Evolutionary conservation across 352 stramenopile genomes (phyloP).

Genomic region (Globisporangium sylvaticum): DNA sequence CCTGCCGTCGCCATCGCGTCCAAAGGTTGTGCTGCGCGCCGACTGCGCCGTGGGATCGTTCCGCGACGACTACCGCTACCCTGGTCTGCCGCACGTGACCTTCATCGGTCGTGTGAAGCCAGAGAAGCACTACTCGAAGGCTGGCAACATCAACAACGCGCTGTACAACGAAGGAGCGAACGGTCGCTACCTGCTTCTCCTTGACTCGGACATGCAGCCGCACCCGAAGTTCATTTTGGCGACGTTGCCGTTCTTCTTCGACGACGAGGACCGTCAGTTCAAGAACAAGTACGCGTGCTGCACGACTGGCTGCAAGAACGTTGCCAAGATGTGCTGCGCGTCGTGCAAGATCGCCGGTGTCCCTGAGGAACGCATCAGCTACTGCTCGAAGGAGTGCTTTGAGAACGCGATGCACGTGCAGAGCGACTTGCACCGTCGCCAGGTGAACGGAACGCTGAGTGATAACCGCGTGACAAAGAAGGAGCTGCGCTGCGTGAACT

Average conservation of each 20-base stretch:
- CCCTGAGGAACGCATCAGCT: slow-evolving; percentile 80
- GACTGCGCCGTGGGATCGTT: slow-evolving; percentile 81
- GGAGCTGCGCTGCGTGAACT: slow-evolving; percentile 71
- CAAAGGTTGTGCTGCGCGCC: slow-evolving; percentile 65
- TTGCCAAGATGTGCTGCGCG: slow-evolving; percentile 82
- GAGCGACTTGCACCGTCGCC: slow-evolving; percentile 71
- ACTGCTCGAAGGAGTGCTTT: slow-evolving; percentile 87
- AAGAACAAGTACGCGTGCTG: slow-evolving; percentile 84
- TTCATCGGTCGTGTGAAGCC: slow-evolving; percentile 81
- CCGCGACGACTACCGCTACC: slow-evolving; percentile 86
- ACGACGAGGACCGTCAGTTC: slow-evolving; percentile 73
- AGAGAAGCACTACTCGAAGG: slow-evolving; percentile 74
- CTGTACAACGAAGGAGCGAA: slow-evolving; percentile 86
- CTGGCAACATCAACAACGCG: slow-evolving; percentile 89
- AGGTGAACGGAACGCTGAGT: slow-evolving; percentile 78
- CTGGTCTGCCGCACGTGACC: slow-evolving; percentile 71
- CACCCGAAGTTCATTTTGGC: slow-evolving; percentile 83
- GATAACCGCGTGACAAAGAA: slow-evolving; percentile 68
- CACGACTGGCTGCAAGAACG: slow-evolving; percentile 69
- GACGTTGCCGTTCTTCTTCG: slow-evolving; percentile 85
- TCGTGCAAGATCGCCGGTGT: slow-evolving; percentile 84
- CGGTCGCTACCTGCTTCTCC: slow-evolving; percentile 71
- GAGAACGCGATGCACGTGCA: slow-evolving; percentile 79
- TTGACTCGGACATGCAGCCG: slow-evolving; percentile 86
- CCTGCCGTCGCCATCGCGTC: slow-evolving; percentile 60